phyloP scores from a whole-genome alignment of 23 red algal genomes.

The Rhodosorus marinus region DNA sequence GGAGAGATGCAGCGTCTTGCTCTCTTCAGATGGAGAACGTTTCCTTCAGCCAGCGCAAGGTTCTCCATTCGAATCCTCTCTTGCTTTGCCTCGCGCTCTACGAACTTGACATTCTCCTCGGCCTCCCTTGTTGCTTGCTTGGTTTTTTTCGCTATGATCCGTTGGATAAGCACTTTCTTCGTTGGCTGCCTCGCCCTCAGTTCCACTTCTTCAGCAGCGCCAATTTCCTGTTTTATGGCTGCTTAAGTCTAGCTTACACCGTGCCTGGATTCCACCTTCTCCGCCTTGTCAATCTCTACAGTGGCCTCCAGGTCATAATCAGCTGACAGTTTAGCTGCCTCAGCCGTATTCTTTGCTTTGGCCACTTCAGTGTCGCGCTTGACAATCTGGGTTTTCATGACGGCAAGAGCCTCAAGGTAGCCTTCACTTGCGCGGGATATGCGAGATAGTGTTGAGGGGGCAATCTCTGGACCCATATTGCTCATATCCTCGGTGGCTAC shows the following conservation, averaged over 20 bases:
- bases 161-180: not conserved
- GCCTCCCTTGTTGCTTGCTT: slow-evolving; percentile 4
- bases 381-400: slow-evolving; percentile 30
- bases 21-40: slow-evolving; percentile 5
- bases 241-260: not conserved
- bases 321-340: slow-evolving; percentile 3
- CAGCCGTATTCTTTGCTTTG: slow-evolving; percentile 4
- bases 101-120: slow-evolving; percentile 10
- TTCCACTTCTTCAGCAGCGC: slow-evolving; percentile 2
- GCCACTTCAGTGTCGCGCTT: slow-evolving; percentile 28
- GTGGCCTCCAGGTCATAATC: slow-evolving; percentile 8
- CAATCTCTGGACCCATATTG: slow-evolving; percentile 38
- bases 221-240: not conserved
- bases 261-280: not conserved
- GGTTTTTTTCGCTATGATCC: slow-evolving; percentile 1
- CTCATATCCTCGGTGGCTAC: slow-evolving; percentile 13
- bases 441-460: slow-evolving; percentile 24
- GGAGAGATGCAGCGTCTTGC: no score
- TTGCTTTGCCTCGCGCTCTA: slow-evolving; percentile 4
- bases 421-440: slow-evolving; percentile 20
- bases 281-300: slow-evolving; percentile 11
- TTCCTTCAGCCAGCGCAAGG: slow-evolving; percentile 2
- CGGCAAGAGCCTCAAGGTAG: slow-evolving; percentile 27
- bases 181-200: slow-evolving; percentile 2
- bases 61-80: slow-evolving; percentile 2